These are phyloP conservation scores for Theileria parva DNA, from an alignment of 169 alveolate species.

Conservation along the genomic window DNA sequence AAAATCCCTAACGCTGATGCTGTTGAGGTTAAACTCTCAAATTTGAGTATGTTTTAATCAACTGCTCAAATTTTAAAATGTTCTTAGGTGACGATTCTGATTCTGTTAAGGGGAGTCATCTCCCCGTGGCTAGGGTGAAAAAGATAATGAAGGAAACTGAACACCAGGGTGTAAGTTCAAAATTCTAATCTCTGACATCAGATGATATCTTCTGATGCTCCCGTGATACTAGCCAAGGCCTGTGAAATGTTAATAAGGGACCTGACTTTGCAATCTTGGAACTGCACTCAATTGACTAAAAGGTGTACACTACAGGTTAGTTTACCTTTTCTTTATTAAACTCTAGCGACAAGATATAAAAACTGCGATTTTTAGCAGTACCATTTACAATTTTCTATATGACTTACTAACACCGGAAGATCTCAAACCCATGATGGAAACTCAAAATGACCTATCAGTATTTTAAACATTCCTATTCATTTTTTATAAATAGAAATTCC, in stretches of 20 bases:
- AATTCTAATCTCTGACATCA: slow-evolving; percentile 7
- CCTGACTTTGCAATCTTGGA: slow-evolving; percentile 90
- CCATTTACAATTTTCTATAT: slow-evolving; percentile 87
- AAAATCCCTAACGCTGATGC: neutral
- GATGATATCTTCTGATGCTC: slow-evolving; percentile 95
- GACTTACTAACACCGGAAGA: slow-evolving; percentile 84
- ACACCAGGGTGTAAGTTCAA: slow-evolving; percentile 82
- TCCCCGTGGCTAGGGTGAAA: slow-evolving; percentile 94
- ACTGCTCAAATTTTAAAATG: slow-evolving; percentile 69
- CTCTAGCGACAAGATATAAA: slow-evolving; percentile 82
- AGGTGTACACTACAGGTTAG: slow-evolving; percentile 87
- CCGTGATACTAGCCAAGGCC: slow-evolving; percentile 93
- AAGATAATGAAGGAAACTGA: slow-evolving; percentile 95
- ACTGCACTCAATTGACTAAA: slow-evolving; percentile 86
- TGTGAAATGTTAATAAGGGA: slow-evolving; percentile 95
- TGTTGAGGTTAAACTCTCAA: neutral
- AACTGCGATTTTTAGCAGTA: slow-evolving; percentile 85
- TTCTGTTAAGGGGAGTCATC: slow-evolving; percentile 65
- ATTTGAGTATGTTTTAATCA: neutral
- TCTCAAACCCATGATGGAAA: slow-evolving; percentile 50
- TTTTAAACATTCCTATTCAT: no score
- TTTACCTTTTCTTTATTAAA: slow-evolving; percentile 21
- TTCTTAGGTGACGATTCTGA: slow-evolving; percentile 79
- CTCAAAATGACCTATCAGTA: slow-evolving; percentile 11
- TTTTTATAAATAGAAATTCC: neutral